Evolutionary conservation across 2,329 filamentous ascomycete genomes (phyloP).

Genomic region (Talaromyces sp.): DNA sequence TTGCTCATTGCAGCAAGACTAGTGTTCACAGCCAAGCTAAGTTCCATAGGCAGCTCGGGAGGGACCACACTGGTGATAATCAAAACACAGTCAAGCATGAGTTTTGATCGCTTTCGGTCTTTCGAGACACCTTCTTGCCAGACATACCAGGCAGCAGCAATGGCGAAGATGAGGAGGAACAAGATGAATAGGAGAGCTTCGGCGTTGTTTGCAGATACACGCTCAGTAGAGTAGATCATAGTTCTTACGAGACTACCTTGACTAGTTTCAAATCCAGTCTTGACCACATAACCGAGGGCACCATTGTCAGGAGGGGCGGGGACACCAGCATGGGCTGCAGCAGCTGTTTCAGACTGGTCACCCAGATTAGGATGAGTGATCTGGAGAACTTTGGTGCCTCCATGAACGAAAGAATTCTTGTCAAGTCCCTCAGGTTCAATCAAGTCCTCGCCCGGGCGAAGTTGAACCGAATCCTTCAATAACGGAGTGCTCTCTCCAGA

Average conservation of each 20-base stretch:
- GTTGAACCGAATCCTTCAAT: constrained; percentile 90
- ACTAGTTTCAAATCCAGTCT: constrained; percentile 97
- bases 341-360: constrained; percentile 58
- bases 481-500: constrained; percentile 97
- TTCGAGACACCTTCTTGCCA: constrained; percentile 94
- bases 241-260: constrained; percentile 96
- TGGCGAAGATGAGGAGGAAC: constrained; percentile 91
- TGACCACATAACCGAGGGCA: constrained; percentile 87
- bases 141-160: constrained; percentile 98
- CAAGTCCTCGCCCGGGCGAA: constrained; percentile 73
- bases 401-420: constrained; percentile 95
- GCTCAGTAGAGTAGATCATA: constrained; percentile 99
- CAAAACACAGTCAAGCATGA: constrained; percentile 92
- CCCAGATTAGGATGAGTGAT: constrained; percentile 80
- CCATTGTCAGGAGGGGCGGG: constrained; percentile 86
- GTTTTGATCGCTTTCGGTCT: constrained; percentile 95
- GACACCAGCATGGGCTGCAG: constrained; percentile 70
- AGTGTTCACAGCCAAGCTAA: constrained; percentile 95
- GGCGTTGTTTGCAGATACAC: constrained; percentile 95
- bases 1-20: constrained; percentile 91
- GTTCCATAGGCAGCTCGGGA: constrained; percentile 97
- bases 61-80: constrained; percentile 97
- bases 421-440: constrained; percentile 89
- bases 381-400: constrained; percentile 95
- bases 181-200: constrained; percentile 97